Evolutionary conservation across 2,329 filamentous ascomycete species (phyloP).

Genomic region (Colletotrichum destructivum): DNA sequence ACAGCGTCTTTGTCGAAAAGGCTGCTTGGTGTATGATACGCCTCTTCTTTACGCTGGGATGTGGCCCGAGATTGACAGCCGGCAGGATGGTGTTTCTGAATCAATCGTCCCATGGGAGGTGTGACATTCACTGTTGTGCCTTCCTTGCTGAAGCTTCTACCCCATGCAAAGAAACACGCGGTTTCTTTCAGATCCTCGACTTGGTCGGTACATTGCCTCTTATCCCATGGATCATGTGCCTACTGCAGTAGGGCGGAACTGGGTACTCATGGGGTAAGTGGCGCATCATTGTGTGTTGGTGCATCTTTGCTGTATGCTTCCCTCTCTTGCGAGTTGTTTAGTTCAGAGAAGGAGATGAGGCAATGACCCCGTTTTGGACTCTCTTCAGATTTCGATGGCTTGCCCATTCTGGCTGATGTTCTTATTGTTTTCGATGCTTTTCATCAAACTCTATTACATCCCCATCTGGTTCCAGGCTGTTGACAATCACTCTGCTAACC

Average conservation of each 20-base stretch:
- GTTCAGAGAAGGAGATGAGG: constrained; percentile 66
- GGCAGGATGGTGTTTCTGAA: constrained; percentile 62
- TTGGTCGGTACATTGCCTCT: constrained; percentile 34
- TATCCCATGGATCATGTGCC: constrained; percentile 7
- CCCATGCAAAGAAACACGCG: constrained; percentile 45
- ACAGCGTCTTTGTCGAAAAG: constrained; percentile 64
- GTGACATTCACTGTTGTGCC: constrained; percentile 57
- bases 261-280: constrained; percentile 49
- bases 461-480: constrained; percentile 18
- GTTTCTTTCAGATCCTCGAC: constrained; percentile 49
- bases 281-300: constrained; percentile 65
- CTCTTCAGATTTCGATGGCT: constrained; percentile 51
- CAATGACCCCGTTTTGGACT: constrained; percentile 64
- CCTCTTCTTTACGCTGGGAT: background rate
- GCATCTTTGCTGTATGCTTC: constrained; percentile 64
- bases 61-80: background rate
- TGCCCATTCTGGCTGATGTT: background rate
- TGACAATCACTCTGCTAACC: constrained; percentile 1
- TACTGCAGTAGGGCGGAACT: constrained; percentile 14
- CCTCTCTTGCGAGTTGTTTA: constrained; percentile 68
- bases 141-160: constrained; percentile 60
- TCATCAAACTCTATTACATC: constrained; percentile 3
- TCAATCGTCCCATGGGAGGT: constrained; percentile 60
- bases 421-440: background rate
- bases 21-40: constrained; percentile 58